A percentile compares a stretch with the other conserved stretches of the same genome.
phyloP scores from a whole-genome alignment of 805 yeast species.

The Kluyveromyces aestuarii region DNA sequence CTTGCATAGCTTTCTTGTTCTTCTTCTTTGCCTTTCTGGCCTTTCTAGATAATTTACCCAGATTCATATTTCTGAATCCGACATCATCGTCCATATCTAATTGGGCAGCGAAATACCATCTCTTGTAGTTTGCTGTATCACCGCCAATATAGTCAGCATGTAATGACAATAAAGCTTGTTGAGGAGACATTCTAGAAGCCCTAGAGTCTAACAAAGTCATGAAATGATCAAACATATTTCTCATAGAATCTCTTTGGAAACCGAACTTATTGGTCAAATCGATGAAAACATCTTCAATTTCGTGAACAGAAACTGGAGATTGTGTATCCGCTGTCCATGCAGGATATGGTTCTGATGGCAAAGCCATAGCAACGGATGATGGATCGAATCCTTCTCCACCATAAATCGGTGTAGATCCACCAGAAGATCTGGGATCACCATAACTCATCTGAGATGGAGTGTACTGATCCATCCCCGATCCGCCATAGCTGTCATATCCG shows the following conservation, averaged over 20 bases:
- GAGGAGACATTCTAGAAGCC: slow-evolving; percentile 83
- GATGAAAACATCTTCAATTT: slow-evolving; percentile 78
- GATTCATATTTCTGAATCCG: slow-evolving; percentile 73
- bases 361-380: slow-evolving; percentile 52
- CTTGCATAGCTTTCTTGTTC: slow-evolving; percentile 64
- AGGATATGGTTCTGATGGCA: slow-evolving; percentile 92
- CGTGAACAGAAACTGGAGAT: slow-evolving; percentile 76
- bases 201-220: slow-evolving; percentile 78
- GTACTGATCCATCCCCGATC: slow-evolving; percentile 49
- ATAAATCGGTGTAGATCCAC: slow-evolving; percentile 90
- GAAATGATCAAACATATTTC: slow-evolving; percentile 83
- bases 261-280: slow-evolving; percentile 79
- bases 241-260: slow-evolving; percentile 87
- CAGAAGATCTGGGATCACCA: slow-evolving; percentile 76
- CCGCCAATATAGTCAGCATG: slow-evolving; percentile 89
- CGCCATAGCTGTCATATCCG: slow-evolving; percentile 53
- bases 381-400: slow-evolving; percentile 55
- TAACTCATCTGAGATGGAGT: slow-evolving; percentile 85
- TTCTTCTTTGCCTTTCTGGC: slow-evolving; percentile 76
- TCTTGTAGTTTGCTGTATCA: slow-evolving; percentile 74
- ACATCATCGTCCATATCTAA: slow-evolving; percentile 76
- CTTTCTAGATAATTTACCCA: slow-evolving; percentile 69
- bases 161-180: slow-evolving; percentile 71
- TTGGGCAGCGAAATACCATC: slow-evolving; percentile 86
- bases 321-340: slow-evolving; percentile 98